phyloP scores from a whole-genome alignment of 2,329 filamentous ascomycete genomes.

The Aspergillus niger region DNA sequence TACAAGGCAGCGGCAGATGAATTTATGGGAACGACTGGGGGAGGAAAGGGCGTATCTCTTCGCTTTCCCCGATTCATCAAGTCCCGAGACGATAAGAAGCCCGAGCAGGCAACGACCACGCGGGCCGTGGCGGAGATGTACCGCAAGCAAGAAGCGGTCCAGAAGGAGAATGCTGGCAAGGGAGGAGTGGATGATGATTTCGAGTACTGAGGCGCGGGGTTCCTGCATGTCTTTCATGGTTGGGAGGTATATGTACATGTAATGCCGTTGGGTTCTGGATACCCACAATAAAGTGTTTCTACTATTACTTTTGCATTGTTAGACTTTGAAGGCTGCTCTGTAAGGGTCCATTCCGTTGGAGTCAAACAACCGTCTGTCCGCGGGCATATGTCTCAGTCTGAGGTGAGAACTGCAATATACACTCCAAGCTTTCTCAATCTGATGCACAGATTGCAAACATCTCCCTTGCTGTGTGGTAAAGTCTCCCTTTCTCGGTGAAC shows the following conservation, averaged over 20 bases:
- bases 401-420: background rate
- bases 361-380: background rate
- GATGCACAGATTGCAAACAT: background rate
- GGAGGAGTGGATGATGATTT: constrained; percentile 95
- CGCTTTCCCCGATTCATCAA: constrained; percentile 93
- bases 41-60: constrained; percentile 77
- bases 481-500: background rate
- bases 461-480: background rate
- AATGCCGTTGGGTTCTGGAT: constrained; percentile 1
- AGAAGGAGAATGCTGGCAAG: constrained; percentile 81
- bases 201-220: constrained; percentile 70
- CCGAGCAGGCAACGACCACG: constrained; percentile 81
- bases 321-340: background rate
- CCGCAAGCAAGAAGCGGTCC: constrained; percentile 85
- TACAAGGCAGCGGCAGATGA: constrained; percentile 90
- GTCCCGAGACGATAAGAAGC: constrained; percentile 90
- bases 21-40: constrained; percentile 69
- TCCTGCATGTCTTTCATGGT: background rate
- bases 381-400: too few relatives aligned
- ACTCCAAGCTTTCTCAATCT: background rate
- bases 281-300: background rate
- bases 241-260: constrained; percentile 3
- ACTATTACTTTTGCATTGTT: background rate
- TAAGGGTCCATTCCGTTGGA: background rate
- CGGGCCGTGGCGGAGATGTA: constrained; percentile 96